Conservation (phyloP, 2,329 filamentous ascomycete genomes). For the Sclerotinia trifoliorum region DNA sequence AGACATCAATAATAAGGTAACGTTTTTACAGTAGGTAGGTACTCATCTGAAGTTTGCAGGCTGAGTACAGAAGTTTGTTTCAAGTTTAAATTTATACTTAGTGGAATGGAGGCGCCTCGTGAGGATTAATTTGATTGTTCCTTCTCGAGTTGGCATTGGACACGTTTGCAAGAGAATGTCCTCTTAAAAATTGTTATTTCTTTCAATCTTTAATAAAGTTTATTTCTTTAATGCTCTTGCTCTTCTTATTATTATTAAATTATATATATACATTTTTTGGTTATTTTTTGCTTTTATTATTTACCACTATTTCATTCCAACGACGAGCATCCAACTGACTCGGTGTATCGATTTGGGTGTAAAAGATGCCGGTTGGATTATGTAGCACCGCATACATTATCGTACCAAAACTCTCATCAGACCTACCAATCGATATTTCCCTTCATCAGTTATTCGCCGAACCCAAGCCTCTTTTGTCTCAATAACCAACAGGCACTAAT, state of each 20-base stretch:
- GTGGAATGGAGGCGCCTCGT: not conserved
- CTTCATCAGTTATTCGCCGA: not conserved
- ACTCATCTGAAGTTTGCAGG: not conserved
- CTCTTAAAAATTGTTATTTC: not conserved
- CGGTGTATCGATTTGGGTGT: not conserved
- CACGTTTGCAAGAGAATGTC: not conserved
- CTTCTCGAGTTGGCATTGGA: not conserved
- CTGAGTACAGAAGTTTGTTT: not conserved
- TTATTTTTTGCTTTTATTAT: not conserved
- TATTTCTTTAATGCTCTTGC: not conserved
- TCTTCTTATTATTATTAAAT: not conserved
- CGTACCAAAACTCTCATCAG: not conserved
- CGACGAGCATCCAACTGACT: not conserved
- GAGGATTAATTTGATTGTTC: not conserved
- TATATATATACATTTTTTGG: too few relatives aligned
- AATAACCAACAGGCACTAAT: not conserved
- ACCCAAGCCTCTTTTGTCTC: not conserved
- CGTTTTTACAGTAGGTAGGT: not conserved
- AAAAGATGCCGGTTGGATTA: not conserved
- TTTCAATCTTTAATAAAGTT: too few relatives aligned
- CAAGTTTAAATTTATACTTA: conserved; percentile 3
- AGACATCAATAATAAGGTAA: not conserved
- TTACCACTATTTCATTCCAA: not conserved
- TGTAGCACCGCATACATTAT: not conserved
- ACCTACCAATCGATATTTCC: not conserved